Evolutionary conservation across 2,329 filamentous ascomycete genomes (phyloP).

Genomic region (Madurella mycetomatis): DNA sequence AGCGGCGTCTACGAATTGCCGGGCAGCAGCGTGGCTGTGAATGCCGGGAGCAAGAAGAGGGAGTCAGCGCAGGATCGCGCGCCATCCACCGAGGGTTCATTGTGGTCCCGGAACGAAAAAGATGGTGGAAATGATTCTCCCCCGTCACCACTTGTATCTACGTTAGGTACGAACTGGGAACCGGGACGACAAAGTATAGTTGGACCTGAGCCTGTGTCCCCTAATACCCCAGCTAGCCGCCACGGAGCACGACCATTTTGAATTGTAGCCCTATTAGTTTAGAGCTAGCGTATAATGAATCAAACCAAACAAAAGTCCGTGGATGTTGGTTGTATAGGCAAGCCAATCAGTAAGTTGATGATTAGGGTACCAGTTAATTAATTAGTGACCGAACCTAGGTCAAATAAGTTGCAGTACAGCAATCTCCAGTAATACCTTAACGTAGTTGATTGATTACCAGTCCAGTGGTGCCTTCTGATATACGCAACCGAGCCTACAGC

Average conservation of each 20-base stretch:
- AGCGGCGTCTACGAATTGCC: constrained; percentile 27
- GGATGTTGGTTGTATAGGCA: too few relatives aligned
- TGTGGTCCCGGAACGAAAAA: constrained; percentile 13
- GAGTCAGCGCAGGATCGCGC: not conserved
- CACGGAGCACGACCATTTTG: constrained; percentile 10
- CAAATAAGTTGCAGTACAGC: too few relatives aligned
- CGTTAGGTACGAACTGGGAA: constrained; percentile 24
- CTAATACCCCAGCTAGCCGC: constrained; percentile 17
- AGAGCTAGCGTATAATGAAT: too few relatives aligned
- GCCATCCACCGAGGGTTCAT: constrained; percentile 16
- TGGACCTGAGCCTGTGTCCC: constrained; percentile 28
- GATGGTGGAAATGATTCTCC: constrained; percentile 19
- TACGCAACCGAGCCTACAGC: too few relatives aligned
- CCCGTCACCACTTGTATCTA: constrained; percentile 28
- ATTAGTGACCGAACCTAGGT: too few relatives aligned
- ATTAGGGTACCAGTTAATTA: too few relatives aligned
- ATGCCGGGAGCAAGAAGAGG: not conserved
- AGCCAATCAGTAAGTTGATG: too few relatives aligned
- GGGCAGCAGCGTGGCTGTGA: constrained; percentile 19
- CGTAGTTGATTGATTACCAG: too few relatives aligned
- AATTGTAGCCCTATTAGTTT: too few relatives aligned
- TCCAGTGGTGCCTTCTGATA: too few relatives aligned
- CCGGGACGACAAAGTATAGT: constrained; percentile 17
- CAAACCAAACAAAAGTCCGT: too few relatives aligned
- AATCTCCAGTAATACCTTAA: too few relatives aligned